A percentile compares a stretch with the other conserved stretches of the same genome.
phyloP scores from a whole-genome alignment of 495 filamentous ascomycete species.

The Cudoniella acicularis region DNA sequence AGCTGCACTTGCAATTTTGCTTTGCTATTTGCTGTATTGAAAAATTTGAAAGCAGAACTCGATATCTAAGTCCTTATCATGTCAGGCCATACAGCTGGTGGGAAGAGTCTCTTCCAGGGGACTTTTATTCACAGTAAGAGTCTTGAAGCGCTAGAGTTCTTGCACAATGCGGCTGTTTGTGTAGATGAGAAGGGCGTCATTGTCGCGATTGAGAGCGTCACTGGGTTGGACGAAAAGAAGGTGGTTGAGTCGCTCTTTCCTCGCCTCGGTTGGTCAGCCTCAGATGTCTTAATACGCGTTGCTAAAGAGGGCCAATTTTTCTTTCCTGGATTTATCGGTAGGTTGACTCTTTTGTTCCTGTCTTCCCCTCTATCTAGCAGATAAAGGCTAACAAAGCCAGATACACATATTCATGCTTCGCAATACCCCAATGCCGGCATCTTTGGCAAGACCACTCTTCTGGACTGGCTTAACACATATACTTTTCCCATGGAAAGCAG shows the following conservation, averaged over 20 bases:
- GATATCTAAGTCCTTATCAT: slow-evolving; percentile 2
- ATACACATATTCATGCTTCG: slow-evolving; percentile 91
- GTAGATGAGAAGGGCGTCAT: slow-evolving; percentile 68
- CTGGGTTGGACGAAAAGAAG: slow-evolving; percentile 23
- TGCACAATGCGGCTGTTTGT: slow-evolving; percentile 58
- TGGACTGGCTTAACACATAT: slow-evolving; percentile 89
- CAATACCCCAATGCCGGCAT: slow-evolving; percentile 92
- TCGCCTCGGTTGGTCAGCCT: slow-evolving; percentile 30
- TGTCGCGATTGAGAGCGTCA: slow-evolving; percentile 43
- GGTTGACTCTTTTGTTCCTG: background rate
- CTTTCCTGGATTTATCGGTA: slow-evolving; percentile 91
- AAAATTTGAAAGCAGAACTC: no score
- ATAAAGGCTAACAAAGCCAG: slow-evolving; percentile 36
- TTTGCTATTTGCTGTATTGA: background rate
- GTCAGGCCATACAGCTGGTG: background rate
- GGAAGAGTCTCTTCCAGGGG: slow-evolving; percentile 34
- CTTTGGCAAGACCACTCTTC: slow-evolving; percentile 83
- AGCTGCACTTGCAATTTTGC: background rate
- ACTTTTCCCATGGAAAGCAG: slow-evolving; percentile 91
- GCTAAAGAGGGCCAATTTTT: slow-evolving; percentile 62
- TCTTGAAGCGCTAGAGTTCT: slow-evolving; percentile 51
- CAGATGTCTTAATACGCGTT: slow-evolving; percentile 31
- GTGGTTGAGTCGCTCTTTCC: slow-evolving; percentile 18
- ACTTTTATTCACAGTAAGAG: slow-evolving; percentile 56
- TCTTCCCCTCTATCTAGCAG: background rate